A percentile compares a stretch with the other conserved stretches of the same genome.
These are phyloP conservation scores for Barnettozyma siamensis DNA, from an alignment of 805 yeast species.

Conservation along the genomic window DNA sequence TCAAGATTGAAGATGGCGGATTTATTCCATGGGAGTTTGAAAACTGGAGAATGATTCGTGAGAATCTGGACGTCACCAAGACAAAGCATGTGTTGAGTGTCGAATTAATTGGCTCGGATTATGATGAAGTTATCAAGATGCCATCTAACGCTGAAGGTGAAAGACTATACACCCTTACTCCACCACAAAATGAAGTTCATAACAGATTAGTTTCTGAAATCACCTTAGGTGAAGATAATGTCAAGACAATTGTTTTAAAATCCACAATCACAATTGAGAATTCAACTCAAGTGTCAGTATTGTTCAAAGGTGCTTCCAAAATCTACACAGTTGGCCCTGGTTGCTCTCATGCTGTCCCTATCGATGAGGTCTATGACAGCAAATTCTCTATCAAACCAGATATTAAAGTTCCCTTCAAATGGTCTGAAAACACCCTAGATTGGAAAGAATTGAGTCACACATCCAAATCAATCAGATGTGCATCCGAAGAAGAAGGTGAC, in stretches of 20 bases:
- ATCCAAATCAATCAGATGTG: constrained; percentile 57
- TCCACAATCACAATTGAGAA: constrained; percentile 72
- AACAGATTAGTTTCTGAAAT: constrained; percentile 72
- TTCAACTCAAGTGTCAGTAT: constrained; percentile 46
- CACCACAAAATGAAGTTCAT: constrained; percentile 58
- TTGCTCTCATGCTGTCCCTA: constrained; percentile 61
- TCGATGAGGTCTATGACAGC: constrained; percentile 57
- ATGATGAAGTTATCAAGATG: constrained; percentile 47
- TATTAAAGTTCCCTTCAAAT: constrained; percentile 47
- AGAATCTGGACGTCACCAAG: constrained; percentile 62
- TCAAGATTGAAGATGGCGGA: constrained; percentile 41
- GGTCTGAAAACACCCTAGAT: constrained; percentile 57
- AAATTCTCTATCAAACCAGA: constrained; percentile 58
- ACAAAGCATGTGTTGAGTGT: constrained; percentile 59
- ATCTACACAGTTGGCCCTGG: constrained; percentile 47
- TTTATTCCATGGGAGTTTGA: constrained; percentile 84
- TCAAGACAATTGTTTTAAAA: constrained; percentile 70
- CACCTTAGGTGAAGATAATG: constrained; percentile 62
- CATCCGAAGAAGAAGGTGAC: constrained; percentile 33
- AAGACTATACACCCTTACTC: constrained; percentile 59
- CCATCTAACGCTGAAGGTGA: constrained; percentile 83
- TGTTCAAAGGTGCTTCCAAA: constrained; percentile 27
- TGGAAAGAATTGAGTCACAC: constrained; percentile 59
- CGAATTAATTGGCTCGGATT: constrained; percentile 49
- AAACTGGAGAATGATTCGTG: constrained; percentile 87